Evolutionary conservation across 2,329 filamentous ascomycete species (phyloP), one percentile per base, ranked within the genome.

Genomic region (Alternaria dauci): DNA sequence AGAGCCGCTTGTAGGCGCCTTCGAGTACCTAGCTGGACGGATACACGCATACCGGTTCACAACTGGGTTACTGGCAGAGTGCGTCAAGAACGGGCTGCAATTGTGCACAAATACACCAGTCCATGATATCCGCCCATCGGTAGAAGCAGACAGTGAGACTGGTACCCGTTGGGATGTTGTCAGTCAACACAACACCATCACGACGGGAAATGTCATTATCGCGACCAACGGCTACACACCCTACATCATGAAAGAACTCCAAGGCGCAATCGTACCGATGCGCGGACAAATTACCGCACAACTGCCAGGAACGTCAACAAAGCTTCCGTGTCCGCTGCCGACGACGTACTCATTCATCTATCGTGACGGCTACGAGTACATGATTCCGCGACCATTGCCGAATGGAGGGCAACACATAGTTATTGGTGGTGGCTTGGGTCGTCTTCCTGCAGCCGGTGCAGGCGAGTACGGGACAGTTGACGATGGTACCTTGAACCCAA

Each of bases 311-410:
- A 80, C 42, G 53, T 76, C 23, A 66, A 78, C 48, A 73, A 81
- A 11, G 46, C 62, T 68, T 63, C 80, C 82, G 2, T 58, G 56
- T 1, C 72, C 81, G 11, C 69, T 87, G 28, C 72, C 77, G 6
- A 82, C 80, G 2, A 88, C 87, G 1, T 90, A 88, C 68, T 88
- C 83, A 20, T 88, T 91, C 65, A 85, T 89, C 26, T 88, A 87
- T 69, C 79, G 81, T 2, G 76, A 79, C 25, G 87, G 88, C 0
- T 90, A 88, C 69, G 89, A 91, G 61, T 91, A 91, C 74, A 87
- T 91, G 82, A 85, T 91, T 8, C 82, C 85, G 2, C 81, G 86
- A 1, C 84, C 84, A 0, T 46, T 71, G 0, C 18, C 65, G 4
- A 59, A 66, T 1, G 71, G 69, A 6, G 77, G 74, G 3, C 83